Percentiles rank a stretch among this genome's conserved stretches.
These are phyloP conservation scores for Erythrobasidium hasegawianum DNA, from an alignment of 1,284 basidiomycete genomes.

Conservation along the genomic window DNA sequence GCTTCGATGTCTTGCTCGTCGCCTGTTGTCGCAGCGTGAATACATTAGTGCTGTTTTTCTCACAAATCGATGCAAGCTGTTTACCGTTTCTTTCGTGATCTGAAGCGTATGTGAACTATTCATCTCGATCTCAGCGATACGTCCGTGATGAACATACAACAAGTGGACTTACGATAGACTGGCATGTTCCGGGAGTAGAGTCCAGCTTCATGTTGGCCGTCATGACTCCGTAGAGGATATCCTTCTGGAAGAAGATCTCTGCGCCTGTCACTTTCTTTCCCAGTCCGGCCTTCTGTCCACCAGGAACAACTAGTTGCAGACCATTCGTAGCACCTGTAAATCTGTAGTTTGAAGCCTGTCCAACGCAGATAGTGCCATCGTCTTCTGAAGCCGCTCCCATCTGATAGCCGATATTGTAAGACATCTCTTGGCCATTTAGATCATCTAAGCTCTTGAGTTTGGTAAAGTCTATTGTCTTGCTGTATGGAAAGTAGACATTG, in stretches of 20 bases:
- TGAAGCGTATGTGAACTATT: slow-evolving; percentile 15
- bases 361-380: neutral
- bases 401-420: neutral
- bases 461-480: neutral
- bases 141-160: neutral
- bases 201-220: slow-evolving; percentile 20
- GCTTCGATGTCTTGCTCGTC: slow-evolving; percentile 33
- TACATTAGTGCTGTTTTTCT: too few relatives aligned
- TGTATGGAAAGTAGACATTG: neutral
- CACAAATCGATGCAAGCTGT: too few relatives aligned
- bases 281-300: slow-evolving; percentile 3
- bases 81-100: neutral
- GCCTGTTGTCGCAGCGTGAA: neutral
- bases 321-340: slow-evolving; percentile 1
- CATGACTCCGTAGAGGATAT: slow-evolving; percentile 3
- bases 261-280: slow-evolving; percentile 8
- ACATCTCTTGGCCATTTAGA: neutral
- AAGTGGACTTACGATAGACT: slow-evolving; percentile 14
- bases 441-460: neutral
- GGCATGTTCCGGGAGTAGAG: slow-evolving; percentile 19
- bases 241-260: slow-evolving; percentile 13
- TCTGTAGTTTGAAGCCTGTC: neutral
- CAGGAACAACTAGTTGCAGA: slow-evolving; percentile 25
- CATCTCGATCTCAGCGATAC: neutral
- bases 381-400: neutral